Conservation (phyloP, 495 filamentous ascomycete genomes). For the Neurospora sp. region DNA sequence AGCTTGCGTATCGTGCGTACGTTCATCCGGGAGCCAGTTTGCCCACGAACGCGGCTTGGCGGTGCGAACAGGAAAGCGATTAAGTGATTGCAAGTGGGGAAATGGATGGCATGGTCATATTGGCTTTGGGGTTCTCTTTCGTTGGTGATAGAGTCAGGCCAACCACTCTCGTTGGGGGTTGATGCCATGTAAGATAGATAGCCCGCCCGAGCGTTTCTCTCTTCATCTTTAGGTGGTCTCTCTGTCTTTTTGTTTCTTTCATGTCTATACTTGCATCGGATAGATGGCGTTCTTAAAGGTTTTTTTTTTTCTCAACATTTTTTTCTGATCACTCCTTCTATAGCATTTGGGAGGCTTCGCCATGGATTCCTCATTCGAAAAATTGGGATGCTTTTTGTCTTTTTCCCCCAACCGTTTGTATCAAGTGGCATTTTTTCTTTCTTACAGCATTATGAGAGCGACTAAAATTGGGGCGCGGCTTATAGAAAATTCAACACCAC, state of each 20-base stretch:
- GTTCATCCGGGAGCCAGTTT: constrained; percentile 30
- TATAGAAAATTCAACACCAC: not conserved
- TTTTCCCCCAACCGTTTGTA: not conserved
- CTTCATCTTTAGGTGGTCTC: not conserved
- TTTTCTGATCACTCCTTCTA: not conserved
- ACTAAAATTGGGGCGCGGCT: not conserved
- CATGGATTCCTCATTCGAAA: not conserved
- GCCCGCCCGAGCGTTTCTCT: not conserved
- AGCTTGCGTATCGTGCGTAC: constrained; percentile 49
- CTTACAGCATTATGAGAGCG: not conserved
- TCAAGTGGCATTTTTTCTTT: not conserved
- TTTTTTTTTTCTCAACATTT: not conserved
- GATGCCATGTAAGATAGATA: not conserved
- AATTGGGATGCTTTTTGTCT: not conserved
- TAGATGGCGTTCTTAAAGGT: not conserved
- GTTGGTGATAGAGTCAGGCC: not conserved
- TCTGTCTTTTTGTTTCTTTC: not conserved
- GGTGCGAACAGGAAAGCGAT: too few relatives aligned
- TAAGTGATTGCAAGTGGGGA: not conserved
- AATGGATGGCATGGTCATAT: not conserved
- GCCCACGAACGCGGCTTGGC: constrained; percentile 7
- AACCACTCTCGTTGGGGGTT: not conserved
- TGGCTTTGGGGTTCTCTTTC: not conserved
- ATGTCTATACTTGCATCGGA: not conserved
- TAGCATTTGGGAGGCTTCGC: not conserved